phyloP scores from a whole-genome alignment of 2,329 filamentous ascomycete species.

The Ophiostoma himal-ulmi region DNA sequence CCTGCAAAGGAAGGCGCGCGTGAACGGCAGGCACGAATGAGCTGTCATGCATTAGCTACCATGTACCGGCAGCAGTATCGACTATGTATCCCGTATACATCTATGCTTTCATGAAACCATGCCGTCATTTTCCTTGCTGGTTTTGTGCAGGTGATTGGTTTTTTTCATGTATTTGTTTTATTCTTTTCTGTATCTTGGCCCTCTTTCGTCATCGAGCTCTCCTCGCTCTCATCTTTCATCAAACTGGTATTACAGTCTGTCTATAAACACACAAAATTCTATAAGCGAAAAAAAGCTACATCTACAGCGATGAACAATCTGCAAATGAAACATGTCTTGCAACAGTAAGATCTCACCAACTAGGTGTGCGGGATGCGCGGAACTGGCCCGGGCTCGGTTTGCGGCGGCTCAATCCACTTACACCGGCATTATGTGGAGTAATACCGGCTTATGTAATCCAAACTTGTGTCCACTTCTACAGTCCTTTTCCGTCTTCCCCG shows the following conservation, averaged over 20 bases:
- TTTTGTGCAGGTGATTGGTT: not conserved
- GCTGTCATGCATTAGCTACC: not conserved
- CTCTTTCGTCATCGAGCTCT: not conserved
- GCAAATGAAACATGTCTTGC: not conserved
- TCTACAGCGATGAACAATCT: not conserved
- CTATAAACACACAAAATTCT: not conserved
- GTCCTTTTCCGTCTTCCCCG: not conserved
- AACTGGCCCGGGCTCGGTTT: not conserved
- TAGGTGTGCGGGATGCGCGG: not conserved
- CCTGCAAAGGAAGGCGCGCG: not conserved
- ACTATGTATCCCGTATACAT: not conserved
- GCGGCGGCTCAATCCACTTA: slow-evolving; percentile 7
- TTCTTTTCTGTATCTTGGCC: not conserved
- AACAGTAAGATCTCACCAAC: not conserved
- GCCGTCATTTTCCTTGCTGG: not conserved
- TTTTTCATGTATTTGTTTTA: not conserved
- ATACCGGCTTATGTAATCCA: not conserved
- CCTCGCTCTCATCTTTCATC: not conserved
- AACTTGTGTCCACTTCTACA: not conserved
- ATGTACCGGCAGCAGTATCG: not conserved
- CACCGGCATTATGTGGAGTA: not conserved
- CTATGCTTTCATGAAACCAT: not conserved
- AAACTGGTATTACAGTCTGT: not conserved
- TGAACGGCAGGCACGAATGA: not conserved
- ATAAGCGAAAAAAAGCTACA: not conserved